A percentile compares a stretch with the other conserved stretches of the same genome.
phyloP scores from a whole-genome alignment of 148 eudicot genomes.

The Cornus suecica region DNA sequence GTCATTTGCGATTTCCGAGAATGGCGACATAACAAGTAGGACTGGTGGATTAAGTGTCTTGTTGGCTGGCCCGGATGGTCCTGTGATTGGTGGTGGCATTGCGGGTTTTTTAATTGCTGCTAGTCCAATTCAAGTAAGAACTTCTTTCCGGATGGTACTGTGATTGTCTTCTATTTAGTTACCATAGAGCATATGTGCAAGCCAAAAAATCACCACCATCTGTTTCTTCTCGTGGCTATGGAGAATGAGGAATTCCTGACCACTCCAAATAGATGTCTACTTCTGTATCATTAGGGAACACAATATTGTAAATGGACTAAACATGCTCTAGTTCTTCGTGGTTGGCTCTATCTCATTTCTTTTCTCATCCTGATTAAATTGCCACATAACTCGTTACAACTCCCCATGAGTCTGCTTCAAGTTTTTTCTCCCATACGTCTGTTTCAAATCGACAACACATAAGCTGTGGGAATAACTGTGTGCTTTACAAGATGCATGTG shows the following conservation, averaged over 20 bases:
- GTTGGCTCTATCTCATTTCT: neutral
- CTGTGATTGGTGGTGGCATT: slow-evolving; percentile 80
- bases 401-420: neutral
- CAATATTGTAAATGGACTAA: neutral
- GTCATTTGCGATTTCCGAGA: slow-evolving; percentile 52
- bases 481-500: neutral
- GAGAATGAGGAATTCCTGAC: neutral
- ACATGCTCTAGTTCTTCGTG: too few relatives aligned
- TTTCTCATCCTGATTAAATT: neutral
- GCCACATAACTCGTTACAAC: neutral
- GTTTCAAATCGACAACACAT: neutral
- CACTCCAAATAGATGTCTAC: neutral
- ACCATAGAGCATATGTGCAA: neutral
- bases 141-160: too few relatives aligned
- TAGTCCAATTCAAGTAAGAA: slow-evolving; percentile 70
- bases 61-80: slow-evolving; percentile 80
- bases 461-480: neutral
- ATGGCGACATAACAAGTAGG: slow-evolving; percentile 53
- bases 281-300: neutral
- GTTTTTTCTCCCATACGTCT: neutral
- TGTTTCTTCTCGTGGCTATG: neutral
- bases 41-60: slow-evolving; percentile 77
- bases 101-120: slow-evolving; percentile 77
- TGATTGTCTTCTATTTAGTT: too few relatives aligned
- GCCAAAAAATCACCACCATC: neutral